Conservation (phyloP, 768 basidiomycete species). For the Leccinum sublutescens region DNA sequence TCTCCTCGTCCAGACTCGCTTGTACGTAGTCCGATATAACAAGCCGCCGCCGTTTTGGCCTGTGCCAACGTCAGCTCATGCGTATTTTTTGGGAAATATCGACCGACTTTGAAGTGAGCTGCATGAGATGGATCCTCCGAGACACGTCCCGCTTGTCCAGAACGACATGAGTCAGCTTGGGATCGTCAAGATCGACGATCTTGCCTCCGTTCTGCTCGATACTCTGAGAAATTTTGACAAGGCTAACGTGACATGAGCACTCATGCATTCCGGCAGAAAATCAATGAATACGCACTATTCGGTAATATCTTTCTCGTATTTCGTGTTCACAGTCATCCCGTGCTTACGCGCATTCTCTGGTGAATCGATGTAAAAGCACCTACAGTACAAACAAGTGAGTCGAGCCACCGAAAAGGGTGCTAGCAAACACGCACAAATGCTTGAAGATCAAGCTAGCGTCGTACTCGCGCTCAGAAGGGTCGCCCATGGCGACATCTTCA, state of each 20-base stretch:
- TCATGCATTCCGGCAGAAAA: not conserved
- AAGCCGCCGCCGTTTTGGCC: slow-evolving; percentile 78
- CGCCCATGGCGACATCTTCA: slow-evolving; percentile 65
- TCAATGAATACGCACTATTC: slow-evolving; percentile 44
- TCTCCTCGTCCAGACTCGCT: slow-evolving; percentile 79
- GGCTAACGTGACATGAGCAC: slow-evolving; percentile 39
- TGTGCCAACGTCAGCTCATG: slow-evolving; percentile 31
- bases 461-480: slow-evolving; percentile 71
- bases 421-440: slow-evolving; percentile 59
- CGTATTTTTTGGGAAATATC: not conserved
- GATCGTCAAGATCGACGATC: slow-evolving; percentile 64
- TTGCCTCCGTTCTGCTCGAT: slow-evolving; percentile 73
- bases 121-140: slow-evolving; percentile 68
- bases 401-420: not conserved
- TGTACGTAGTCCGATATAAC: slow-evolving; percentile 76
- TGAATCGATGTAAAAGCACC: slow-evolving; percentile 88
- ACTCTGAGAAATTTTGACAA: slow-evolving; percentile 46
- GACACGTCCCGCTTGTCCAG: slow-evolving; percentile 80
- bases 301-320: slow-evolving; percentile 50
- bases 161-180: slow-evolving; percentile 84
- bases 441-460: slow-evolving; percentile 77
- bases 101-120: slow-evolving; percentile 67
- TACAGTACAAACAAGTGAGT: slow-evolving; percentile 27
- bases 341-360: slow-evolving; percentile 67
- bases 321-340: slow-evolving; percentile 56